Conservation (phyloP, 169 alveolate species). For the Cyclospora cayetanensis region DNA sequence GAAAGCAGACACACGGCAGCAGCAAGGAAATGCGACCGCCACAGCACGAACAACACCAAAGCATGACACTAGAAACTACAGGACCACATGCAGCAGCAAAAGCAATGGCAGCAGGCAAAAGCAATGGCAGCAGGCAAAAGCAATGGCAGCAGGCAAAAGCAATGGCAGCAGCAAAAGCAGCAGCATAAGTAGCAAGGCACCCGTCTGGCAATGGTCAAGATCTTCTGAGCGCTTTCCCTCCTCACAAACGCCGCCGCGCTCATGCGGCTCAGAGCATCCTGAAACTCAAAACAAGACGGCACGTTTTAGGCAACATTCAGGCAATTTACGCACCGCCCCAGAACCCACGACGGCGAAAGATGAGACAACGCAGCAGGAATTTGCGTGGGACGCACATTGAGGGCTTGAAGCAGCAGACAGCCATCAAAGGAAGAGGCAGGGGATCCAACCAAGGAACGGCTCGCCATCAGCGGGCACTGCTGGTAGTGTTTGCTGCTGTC, state of each 20-base stretch:
- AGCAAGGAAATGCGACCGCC: background rate
- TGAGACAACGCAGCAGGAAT: constrained; percentile 2
- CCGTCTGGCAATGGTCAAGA: background rate
- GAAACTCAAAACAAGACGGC: background rate
- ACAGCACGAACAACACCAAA: background rate
- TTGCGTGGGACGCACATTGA: background rate
- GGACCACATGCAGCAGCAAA: background rate
- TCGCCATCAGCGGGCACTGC: constrained; percentile 19
- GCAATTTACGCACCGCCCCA: too few species aligned
- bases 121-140: constrained; percentile 22
- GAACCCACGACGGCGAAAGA: too few species aligned
- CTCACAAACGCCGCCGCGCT: constrained; percentile 26
- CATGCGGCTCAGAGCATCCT: constrained; percentile 34
- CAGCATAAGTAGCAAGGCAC: background rate
- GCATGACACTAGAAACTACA: background rate
- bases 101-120: background rate
- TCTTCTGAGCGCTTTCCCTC: background rate
- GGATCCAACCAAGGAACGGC: background rate
- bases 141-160: constrained; percentile 29
- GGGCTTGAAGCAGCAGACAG: constrained; percentile 27
- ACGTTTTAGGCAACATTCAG: too few species aligned
- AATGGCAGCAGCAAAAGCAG: background rate
- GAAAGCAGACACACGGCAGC: background rate
- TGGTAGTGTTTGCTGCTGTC: constrained; percentile 31
- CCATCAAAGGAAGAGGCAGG: constrained; percentile 13